Percentiles rank a stretch among this genome's conserved stretches.
Conservation (phyloP, 371 early-diverging fungal genomes). For the Apophysomyces sp. region DNA sequence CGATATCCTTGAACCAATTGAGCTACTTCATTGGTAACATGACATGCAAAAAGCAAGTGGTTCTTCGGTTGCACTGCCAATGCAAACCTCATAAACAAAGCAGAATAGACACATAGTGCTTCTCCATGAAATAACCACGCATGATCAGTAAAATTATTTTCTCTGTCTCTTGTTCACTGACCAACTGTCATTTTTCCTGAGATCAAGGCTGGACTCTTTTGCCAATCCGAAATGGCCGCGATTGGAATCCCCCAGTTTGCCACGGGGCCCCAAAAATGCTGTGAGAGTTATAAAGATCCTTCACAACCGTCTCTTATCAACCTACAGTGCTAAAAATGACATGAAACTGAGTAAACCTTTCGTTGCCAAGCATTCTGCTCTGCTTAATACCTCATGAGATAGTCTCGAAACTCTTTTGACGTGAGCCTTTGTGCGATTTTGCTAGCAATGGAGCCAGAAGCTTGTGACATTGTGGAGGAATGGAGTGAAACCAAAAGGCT, state of each 20-base stretch:
- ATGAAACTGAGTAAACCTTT: not conserved
- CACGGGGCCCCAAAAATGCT: constrained; percentile 93
- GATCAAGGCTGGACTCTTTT: constrained; percentile 91
- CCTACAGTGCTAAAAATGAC: constrained; percentile 41
- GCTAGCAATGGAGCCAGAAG: constrained; percentile 56
- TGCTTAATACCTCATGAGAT: constrained; percentile 73
- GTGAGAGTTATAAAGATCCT: not conserved
- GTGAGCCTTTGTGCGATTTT: constrained; percentile 56
- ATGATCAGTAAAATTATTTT: not conserved
- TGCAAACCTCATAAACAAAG: constrained; percentile 95
- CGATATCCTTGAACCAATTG: constrained; percentile 88
- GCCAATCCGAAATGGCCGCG: constrained; percentile 93
- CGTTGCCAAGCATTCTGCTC: not conserved
- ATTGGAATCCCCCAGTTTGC: constrained; percentile 98
- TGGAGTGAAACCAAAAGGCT: constrained; percentile 6
- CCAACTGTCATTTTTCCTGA: constrained; percentile 93
- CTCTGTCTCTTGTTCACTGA: constrained; percentile 19
- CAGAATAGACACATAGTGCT: constrained; percentile 81
- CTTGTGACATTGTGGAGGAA: constrained; percentile 49
- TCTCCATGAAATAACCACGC: not conserved
- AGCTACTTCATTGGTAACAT: constrained; percentile 86
- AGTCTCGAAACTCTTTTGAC: constrained; percentile 74
- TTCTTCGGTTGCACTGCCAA: constrained; percentile 91
- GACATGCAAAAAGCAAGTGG: constrained; percentile 90
- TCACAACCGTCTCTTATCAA: not conserved